A percentile compares a stretch with the other conserved stretches of the same genome.
Conservation (phyloP, 2,329 filamentous ascomycete species). For the Fusarium guadeloupense region DNA sequence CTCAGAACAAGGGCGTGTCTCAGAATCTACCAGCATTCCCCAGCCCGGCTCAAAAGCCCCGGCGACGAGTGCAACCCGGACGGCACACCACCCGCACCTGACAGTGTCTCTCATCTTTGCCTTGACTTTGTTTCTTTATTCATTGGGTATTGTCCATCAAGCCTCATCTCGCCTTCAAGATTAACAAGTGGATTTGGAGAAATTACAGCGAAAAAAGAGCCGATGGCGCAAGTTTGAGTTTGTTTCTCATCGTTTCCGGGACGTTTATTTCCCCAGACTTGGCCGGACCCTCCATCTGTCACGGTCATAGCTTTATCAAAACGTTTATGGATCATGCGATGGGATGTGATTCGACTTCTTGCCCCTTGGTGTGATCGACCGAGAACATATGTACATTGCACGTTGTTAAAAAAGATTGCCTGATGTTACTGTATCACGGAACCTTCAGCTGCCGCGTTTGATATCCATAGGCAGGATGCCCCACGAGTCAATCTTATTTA, state of each 20-base stretch:
- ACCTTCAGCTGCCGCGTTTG: neutral
- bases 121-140: slow-evolving; percentile 21
- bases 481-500: slow-evolving; percentile 1
- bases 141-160: slow-evolving; percentile 25
- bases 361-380: neutral
- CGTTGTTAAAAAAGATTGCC: neutral
- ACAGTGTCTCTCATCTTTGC: slow-evolving; percentile 18
- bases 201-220: slow-evolving; percentile 43
- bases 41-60: slow-evolving; percentile 33
- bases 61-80: slow-evolving; percentile 38
- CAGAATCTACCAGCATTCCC: slow-evolving; percentile 45
- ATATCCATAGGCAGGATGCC: neutral
- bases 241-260: slow-evolving; percentile 12
- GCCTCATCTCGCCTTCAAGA: slow-evolving; percentile 42
- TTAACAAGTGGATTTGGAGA: slow-evolving; percentile 40
- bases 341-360: neutral
- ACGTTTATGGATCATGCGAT: slow-evolving; percentile 6
- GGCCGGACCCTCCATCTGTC: neutral
- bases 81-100: slow-evolving; percentile 29
- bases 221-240: slow-evolving; percentile 36
- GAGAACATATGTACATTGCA: neutral
- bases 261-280: slow-evolving; percentile 32
- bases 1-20: slow-evolving; percentile 36
- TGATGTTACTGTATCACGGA: neutral
- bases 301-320: slow-evolving; percentile 3